These are phyloP conservation scores for Pseudoscleropodium purum DNA, from an alignment of 225 moss, liverwort and hornwort genomes.

Conservation along the genomic window DNA sequence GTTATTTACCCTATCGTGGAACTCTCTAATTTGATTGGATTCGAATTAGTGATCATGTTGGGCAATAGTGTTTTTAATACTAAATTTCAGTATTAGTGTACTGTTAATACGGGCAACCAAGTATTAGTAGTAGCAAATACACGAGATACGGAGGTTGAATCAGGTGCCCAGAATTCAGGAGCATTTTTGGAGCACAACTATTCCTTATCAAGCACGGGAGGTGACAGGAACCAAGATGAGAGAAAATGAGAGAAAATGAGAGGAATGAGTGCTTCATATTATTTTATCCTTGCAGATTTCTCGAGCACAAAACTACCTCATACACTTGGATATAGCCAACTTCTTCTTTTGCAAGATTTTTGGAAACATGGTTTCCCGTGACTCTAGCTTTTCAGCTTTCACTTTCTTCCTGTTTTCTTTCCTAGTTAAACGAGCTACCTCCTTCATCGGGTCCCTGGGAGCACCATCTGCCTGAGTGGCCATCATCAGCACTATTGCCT, in stretches of 20 bases:
- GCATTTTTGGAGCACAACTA: too few species aligned
- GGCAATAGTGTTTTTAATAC: too few species aligned
- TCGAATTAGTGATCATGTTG: too few species aligned
- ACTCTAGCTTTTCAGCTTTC: conserved; percentile 70
- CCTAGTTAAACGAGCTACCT: conserved; percentile 35
- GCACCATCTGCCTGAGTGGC: background rate
- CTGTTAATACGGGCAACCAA: too few species aligned
- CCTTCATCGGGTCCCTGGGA: conserved; percentile 34
- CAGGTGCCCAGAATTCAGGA: too few species aligned
- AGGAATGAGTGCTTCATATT: background rate
- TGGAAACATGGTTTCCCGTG: conserved; percentile 57
- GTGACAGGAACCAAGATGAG: background rate
- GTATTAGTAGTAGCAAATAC: too few species aligned
- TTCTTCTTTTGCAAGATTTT: conserved; percentile 78
- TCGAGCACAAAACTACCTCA: background rate
- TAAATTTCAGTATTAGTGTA: too few species aligned
- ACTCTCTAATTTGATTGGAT: too few species aligned
- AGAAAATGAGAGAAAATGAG: background rate
- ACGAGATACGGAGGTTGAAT: too few species aligned
- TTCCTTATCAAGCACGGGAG: background rate
- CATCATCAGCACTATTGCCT: conserved; percentile 14
- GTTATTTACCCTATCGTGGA: too few species aligned
- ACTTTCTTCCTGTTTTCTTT: conserved; percentile 85
- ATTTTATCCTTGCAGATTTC: background rate
- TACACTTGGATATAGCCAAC: conserved; percentile 52